A percentile compares a stretch with the other conserved stretches of the same genome.
Evolutionary conservation across 2,329 filamentous ascomycete species (phyloP).

Genomic region (Diaporthe sp.): DNA sequence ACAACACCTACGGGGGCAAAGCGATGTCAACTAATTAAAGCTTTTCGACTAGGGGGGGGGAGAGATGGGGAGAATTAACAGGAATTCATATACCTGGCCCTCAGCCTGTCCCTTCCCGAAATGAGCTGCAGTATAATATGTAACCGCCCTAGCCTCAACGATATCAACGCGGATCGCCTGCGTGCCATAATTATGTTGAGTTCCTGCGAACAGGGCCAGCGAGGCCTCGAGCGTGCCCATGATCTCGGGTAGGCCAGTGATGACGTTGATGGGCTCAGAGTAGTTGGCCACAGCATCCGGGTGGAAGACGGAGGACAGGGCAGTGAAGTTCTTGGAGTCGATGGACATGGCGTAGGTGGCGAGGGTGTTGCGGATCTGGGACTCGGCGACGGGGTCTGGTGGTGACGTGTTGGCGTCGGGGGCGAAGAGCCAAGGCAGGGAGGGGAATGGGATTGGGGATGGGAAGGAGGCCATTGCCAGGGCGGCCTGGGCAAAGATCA

Average conservation of each 20-base stretch:
- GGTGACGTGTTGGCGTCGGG: background rate
- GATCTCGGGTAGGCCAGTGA: background rate
- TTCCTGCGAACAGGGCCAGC: background rate
- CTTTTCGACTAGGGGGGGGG: too few relatives aligned
- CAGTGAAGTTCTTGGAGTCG: conserved; percentile 1
- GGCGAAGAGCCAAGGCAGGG: background rate
- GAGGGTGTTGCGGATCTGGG: conserved; percentile 4
- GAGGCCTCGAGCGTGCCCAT: background rate
- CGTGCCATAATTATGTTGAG: conserved; percentile 1
- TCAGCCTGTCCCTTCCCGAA: conserved; percentile 1
- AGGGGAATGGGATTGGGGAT: background rate
- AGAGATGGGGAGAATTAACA: background rate
- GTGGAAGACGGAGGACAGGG: background rate
- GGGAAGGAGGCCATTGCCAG: background rate
- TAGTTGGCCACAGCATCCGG: background rate
- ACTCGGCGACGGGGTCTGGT: background rate
- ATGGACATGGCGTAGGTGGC: background rate
- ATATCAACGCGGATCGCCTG: background rate
- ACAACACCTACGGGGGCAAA: background rate
- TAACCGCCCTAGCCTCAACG: background rate
- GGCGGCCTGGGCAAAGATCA: background rate
- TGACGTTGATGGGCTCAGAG: background rate
- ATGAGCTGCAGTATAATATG: background rate
- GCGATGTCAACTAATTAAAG: background rate
- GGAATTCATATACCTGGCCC: background rate